Evolutionary conservation across 495 filamentous ascomycete species (phyloP).

Genomic region (Penicillium coprophilum): DNA sequence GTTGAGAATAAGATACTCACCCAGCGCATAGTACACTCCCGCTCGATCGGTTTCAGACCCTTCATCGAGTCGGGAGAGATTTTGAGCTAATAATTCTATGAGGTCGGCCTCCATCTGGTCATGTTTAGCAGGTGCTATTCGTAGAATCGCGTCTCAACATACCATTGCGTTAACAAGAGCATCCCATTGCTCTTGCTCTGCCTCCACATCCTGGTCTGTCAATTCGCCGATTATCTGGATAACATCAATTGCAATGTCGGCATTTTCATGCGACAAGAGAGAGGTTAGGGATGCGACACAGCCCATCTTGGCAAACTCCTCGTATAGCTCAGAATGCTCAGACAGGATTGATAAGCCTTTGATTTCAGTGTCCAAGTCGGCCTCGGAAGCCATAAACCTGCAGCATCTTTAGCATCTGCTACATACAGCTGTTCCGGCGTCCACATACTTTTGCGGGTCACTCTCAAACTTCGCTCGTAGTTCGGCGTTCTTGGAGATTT

Average conservation of each 20-base stretch:
- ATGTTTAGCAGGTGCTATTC: slow-evolving; percentile 22
- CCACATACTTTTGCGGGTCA: slow-evolving; percentile 77
- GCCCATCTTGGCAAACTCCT: slow-evolving; percentile 77
- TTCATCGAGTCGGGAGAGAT: slow-evolving; percentile 83
- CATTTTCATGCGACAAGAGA: slow-evolving; percentile 90
- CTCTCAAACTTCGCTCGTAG: slow-evolving; percentile 83
- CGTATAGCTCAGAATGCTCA: slow-evolving; percentile 83
- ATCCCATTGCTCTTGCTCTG: slow-evolving; percentile 81
- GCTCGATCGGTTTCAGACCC: slow-evolving; percentile 70
- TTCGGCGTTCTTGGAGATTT: slow-evolving; percentile 90
- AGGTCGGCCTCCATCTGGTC: slow-evolving; percentile 70
- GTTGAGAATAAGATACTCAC: slow-evolving; percentile 31
- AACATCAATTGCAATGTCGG: slow-evolving; percentile 90
- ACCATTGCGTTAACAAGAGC: slow-evolving; percentile 76
- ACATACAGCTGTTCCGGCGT: background rate
- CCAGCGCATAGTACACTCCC: slow-evolving; percentile 83
- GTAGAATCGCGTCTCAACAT: slow-evolving; percentile 7
- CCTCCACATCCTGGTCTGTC: slow-evolving; percentile 90
- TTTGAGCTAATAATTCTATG: slow-evolving; percentile 76
- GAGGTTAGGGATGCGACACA: slow-evolving; percentile 73
- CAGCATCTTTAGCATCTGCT: slow-evolving; percentile 11
- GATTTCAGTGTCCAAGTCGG: slow-evolving; percentile 87
- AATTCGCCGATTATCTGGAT: slow-evolving; percentile 91
- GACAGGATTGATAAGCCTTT: slow-evolving; percentile 84
- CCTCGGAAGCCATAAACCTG: slow-evolving; percentile 80